Conservation (phyloP, 306 rosid species). For the Malus sylvestris region DNA sequence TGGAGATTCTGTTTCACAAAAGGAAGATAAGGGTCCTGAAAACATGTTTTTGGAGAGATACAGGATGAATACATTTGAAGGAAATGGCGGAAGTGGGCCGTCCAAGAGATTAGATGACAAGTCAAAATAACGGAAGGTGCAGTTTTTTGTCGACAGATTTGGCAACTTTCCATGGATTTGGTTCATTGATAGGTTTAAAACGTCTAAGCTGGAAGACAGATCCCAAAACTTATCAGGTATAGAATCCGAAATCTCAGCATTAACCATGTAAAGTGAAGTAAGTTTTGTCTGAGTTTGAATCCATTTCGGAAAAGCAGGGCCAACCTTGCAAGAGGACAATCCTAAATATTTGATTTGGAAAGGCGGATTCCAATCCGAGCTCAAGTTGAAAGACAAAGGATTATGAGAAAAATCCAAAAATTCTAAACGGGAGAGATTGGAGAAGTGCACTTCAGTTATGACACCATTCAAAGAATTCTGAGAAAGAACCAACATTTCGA, state of each 20-base stretch:
- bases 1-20: not conserved
- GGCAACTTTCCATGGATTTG: slow-evolving; percentile 16
- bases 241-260: slow-evolving; percentile 5
- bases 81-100: slow-evolving; percentile 11
- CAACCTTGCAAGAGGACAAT: slow-evolving; percentile 14
- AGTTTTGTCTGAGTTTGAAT: slow-evolving; percentile 18
- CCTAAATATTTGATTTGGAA: not conserved
- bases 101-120: slow-evolving; percentile 18
- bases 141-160: not conserved
- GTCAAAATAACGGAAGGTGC: not conserved
- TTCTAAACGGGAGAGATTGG: not conserved
- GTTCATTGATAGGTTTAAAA: slow-evolving; percentile 17
- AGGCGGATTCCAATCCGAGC: slow-evolving; percentile 22
- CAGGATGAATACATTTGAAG: not conserved
- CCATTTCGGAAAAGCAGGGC: slow-evolving; percentile 39
- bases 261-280: not conserved
- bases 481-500: fast-evolving
- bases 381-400: slow-evolving; percentile 21
- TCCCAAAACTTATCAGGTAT: slow-evolving; percentile 21
- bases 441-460: slow-evolving; percentile 16
- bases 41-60: slow-evolving; percentile 12
- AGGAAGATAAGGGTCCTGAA: not conserved
- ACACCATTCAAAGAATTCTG: slow-evolving; percentile 9
- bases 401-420: not conserved
- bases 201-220: not conserved